Evolutionary conservation across 2,329 filamentous ascomycete genomes (phyloP), one percentile per base, ranked within the genome.

Genomic region (Colletotrichum eremochloae): DNA sequence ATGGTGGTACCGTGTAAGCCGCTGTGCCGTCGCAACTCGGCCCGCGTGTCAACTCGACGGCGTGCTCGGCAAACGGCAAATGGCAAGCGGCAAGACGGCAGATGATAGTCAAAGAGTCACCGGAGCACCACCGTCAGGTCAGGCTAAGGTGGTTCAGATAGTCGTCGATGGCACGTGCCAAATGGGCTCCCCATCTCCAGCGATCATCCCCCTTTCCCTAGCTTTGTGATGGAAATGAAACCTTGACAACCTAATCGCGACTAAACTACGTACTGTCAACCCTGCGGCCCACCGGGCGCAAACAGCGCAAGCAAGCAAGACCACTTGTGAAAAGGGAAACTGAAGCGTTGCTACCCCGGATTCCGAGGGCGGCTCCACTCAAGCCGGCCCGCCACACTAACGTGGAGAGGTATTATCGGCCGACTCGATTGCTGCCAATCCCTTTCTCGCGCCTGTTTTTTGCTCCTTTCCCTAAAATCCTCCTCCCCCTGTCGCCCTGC

Each of bases 311-410:
- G 42, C 11, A 24, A 24, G 24, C 24, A 24, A 24, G 24, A 24
- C 24, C 24, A 24, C 24, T 24, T 24, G 15, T 44, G 5, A 44
- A 44, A 44, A 20, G 18, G 44, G 56, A 63, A 58, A 24, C 24
- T 24, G 24, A 24, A 60, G 38, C 62, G 67, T 46, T 67, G 68
- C 71, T 73, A 73, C 71, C 71, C 71, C 71, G 33, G 71, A 73
- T 73, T 73, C 55, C 62, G 33, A 50, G 38, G 15, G 50, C 36
- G 44, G 36, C 67, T 42, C 71, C 71, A 73, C 71, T 20, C 48
- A 63, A 56, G 48, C 62, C 53, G 71, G 62, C 44, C 63, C 36
- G 24, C 24, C 24, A 24, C 24, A 24, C 61, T 46, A 12, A 40
- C 20, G 53, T 38, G n/a, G 11, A 38, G 6, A 11, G 24, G 24